Base-by-base conservation (phyloP, 371 early-diverging fungal species). In the Apophysomyces variabilis region DNA sequence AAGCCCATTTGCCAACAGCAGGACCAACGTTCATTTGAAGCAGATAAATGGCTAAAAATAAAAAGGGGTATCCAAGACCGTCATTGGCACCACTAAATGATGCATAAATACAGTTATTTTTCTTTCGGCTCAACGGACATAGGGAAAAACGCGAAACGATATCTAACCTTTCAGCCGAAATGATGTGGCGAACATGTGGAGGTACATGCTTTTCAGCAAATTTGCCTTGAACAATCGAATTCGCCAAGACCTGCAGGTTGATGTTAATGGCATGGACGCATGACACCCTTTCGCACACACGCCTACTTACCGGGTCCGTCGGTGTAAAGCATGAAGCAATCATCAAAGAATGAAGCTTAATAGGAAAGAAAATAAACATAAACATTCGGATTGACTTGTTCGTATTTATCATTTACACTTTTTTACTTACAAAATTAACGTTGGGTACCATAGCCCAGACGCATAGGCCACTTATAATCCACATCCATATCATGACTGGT, bases 141-240 rank as follows among this genome's bases (percentile, higher is more conserved):
- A 26, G 32, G 32, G 32, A 41, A 16, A 67, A 1, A 21, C 11
- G 13, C 32, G 26, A 36, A 38, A 59, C 16, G 21, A 38, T 26
- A n/a, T 26, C 39, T 58, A 72, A 82, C 80, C 82, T 87, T 72
- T 99, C 99, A 12, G 93, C 93, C 0, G 93, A 85, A 16, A 99
- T 75, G 7, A 98, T 75, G 61, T 93, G 74, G 35, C 98, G 90
- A 12, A 98, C 82, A 47, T 91, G 73, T 9, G 74, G 65, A 0
- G 97, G 94, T 9, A 99, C 92, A 61, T 95, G 86, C 61, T 87
- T 87, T 67, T 95, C 95, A 1, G 99, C 97, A 85, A 96, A 98
- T 57, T 89, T 84, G 13, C 99, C 98, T 70, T 95, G 95, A 8
- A 98, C 90, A 18, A 98, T 92, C 1, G 94, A 91, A 80, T 94